These are phyloP conservation scores for Phoma sp. DNA, from an alignment of 2,329 filamentous ascomycete species.

Conservation along the genomic window DNA sequence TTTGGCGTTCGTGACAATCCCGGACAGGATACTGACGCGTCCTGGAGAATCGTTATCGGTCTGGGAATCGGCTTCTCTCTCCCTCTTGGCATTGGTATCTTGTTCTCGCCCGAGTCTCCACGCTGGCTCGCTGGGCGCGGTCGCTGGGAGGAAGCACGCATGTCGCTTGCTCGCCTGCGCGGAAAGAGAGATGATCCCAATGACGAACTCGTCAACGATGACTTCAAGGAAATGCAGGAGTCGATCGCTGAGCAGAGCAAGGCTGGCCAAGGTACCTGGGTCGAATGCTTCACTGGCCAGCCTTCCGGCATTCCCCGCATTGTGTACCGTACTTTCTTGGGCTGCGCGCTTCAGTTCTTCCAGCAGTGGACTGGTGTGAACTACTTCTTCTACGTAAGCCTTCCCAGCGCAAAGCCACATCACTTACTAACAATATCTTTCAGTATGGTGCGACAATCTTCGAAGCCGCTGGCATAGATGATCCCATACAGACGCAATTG, in stretches of 20 bases:
- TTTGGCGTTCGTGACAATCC: conserved; percentile 52
- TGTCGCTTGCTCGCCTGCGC: conserved; percentile 61
- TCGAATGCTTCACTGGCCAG: conserved; percentile 41
- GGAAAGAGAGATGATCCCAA: conserved; percentile 57
- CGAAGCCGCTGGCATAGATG: conserved; percentile 67
- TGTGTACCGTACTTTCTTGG: conserved; percentile 41
- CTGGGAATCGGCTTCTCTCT: conserved; percentile 42
- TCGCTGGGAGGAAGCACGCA: conserved; percentile 57
- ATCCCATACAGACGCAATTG: conserved; percentile 59
- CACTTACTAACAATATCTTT: conserved; percentile 45
- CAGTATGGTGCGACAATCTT: conserved; percentile 72
- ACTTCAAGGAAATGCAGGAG: conserved; percentile 54
- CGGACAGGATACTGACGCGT: conserved; percentile 45
- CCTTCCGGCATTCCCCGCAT: conserved; percentile 51
- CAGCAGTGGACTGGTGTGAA: conserved; percentile 55
- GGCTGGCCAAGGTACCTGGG: conserved; percentile 38
- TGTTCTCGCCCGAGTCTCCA: conserved; percentile 40
- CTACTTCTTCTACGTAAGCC: conserved; percentile 56
- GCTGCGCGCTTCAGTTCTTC: conserved; percentile 38
- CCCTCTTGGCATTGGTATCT: conserved; percentile 38
- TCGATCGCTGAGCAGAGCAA: conserved; percentile 37
- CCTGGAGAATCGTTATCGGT: conserved; percentile 45
- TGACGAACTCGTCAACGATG: conserved; percentile 57
- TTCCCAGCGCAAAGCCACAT: conserved; percentile 3
- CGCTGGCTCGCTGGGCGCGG: conserved; percentile 57